Conservation (phyloP, 2,329 filamentous ascomycete genomes). For the Calonectria pseudoturangicola region DNA sequence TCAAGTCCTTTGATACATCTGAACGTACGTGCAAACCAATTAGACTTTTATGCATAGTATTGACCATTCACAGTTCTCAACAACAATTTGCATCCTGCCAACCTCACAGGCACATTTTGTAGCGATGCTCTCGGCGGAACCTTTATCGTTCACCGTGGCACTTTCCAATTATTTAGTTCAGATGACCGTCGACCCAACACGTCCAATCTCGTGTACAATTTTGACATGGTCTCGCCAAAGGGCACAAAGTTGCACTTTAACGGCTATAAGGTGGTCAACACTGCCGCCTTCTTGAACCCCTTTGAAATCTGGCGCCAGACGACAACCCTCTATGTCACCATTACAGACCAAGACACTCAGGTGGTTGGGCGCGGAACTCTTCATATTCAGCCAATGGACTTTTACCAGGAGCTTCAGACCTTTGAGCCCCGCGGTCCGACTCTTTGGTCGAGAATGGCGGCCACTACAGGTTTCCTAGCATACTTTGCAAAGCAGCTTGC, state of each 20-base stretch:
- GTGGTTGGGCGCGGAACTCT: slow-evolving; percentile 75
- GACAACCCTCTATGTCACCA: slow-evolving; percentile 77
- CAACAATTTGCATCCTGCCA: slow-evolving; percentile 49
- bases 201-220: slow-evolving; percentile 76
- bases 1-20: slow-evolving; percentile 70
- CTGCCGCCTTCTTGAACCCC: slow-evolving; percentile 74
- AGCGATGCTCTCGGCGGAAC: slow-evolving; percentile 58
- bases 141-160: slow-evolving; percentile 76
- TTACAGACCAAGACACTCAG: slow-evolving; percentile 63
- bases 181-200: slow-evolving; percentile 74
- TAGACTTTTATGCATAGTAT: not conserved
- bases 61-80: slow-evolving; percentile 57
- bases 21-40: slow-evolving; percentile 32
- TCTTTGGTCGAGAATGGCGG: slow-evolving; percentile 26
- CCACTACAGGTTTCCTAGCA: slow-evolving; percentile 34
- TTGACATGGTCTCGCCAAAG: slow-evolving; percentile 74
- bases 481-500: slow-evolving; percentile 39
- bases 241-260: slow-evolving; percentile 74
- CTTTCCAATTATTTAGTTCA: slow-evolving; percentile 75
- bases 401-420: slow-evolving; percentile 73
- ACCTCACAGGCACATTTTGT: slow-evolving; percentile 75
- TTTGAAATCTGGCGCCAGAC: slow-evolving; percentile 77
- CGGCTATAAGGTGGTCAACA: slow-evolving; percentile 78
- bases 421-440: slow-evolving; percentile 59
- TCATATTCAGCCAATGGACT: slow-evolving; percentile 72